Conservation (phyloP, 306 rosid species). For the Castanea crenata region DNA sequence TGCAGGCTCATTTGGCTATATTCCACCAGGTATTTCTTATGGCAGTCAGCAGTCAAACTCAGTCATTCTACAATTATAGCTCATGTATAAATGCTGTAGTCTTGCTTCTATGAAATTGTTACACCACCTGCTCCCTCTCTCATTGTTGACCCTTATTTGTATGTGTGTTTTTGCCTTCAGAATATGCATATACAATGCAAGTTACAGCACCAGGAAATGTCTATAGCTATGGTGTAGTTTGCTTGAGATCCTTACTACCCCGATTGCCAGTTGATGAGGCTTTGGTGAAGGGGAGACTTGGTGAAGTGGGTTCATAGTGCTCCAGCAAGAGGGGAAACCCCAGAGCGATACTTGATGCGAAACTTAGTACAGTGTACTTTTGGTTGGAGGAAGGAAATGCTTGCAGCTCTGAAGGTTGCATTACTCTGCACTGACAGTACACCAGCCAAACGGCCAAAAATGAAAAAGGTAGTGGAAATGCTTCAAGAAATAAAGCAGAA, state of each 20-base stretch:
- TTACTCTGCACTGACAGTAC: constrained; percentile 88
- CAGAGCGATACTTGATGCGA: constrained; percentile 93
- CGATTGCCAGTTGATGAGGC: constrained; percentile 89
- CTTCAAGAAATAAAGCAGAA: constrained; percentile 71
- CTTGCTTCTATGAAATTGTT: neutral
- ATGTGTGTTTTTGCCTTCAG: constrained; percentile 33
- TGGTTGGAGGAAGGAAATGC: constrained; percentile 99
- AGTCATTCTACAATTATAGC: neutral
- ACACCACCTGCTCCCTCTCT: neutral
- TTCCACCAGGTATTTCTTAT: constrained; percentile 79
- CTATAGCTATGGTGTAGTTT: constrained; percentile 92
- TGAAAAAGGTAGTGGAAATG: constrained; percentile 97
- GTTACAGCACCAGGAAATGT: constrained; percentile 98
- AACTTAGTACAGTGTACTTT: constrained; percentile 93
- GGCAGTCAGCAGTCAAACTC: neutral
- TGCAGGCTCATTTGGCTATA: constrained; percentile 98
- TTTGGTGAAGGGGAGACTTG: constrained; percentile 87
- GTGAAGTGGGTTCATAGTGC: constrained; percentile 98
- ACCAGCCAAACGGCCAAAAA: constrained; percentile 93
- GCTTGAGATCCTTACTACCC: constrained; percentile 90
- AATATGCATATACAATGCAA: constrained; percentile 99
- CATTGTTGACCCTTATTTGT: neutral
- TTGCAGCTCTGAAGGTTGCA: constrained; percentile 93
- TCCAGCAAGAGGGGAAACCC: constrained; percentile 88
- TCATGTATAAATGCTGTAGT: neutral